Evolutionary conservation across 257 asterid species (phyloP), one percentile per base, ranked within the genome.

Genomic region (Primulina huaijiensis): DNA sequence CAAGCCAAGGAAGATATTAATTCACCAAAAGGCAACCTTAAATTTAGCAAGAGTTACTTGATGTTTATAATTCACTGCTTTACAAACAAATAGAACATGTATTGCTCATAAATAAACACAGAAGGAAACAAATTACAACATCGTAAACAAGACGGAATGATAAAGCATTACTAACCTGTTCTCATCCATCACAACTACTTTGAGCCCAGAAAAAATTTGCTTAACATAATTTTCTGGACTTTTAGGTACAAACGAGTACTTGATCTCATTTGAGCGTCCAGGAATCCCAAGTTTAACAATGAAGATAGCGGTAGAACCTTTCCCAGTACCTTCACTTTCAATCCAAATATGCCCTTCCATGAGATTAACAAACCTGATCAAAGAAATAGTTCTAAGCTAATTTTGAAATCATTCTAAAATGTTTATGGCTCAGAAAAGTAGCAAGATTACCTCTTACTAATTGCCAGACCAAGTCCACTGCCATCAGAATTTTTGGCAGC

Each of bases 401-500:
- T 50, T 17, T 16, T 50, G 57, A 16, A 50, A 50, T 50, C 21
- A 3, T 14, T 67, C 20, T 27, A 38, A 56, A 35, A 20, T 62
- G 57, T 2, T 35, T 17, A 62, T 62, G 67, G 68, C 16, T 57
- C 38, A 61, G 55, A 8, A 64, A 65, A 64, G 9, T 14, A 74
- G 61, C 67, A 63, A 62, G 27, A 40, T 64, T 82, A 91, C 99
- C 99, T 87, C 80, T 84, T 94, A 78, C 88, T 86, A 75, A 94
- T 90, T 19, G 99, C 99, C 67, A 94, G 90, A 75, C 99, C 99
- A 69, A 94, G 99, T 33, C 99, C 99, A 77, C 92, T 82, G 62
- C 97, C 99, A 65, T 88, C 80, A 63, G 94, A 73, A 79, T 85
- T 89, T 77, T 86, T 89, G 72, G 90, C 20, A 57, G 84, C 87